Conservation (phyloP, 2,329 filamentous ascomycete species). For the Colletotrichum sp. region DNA sequence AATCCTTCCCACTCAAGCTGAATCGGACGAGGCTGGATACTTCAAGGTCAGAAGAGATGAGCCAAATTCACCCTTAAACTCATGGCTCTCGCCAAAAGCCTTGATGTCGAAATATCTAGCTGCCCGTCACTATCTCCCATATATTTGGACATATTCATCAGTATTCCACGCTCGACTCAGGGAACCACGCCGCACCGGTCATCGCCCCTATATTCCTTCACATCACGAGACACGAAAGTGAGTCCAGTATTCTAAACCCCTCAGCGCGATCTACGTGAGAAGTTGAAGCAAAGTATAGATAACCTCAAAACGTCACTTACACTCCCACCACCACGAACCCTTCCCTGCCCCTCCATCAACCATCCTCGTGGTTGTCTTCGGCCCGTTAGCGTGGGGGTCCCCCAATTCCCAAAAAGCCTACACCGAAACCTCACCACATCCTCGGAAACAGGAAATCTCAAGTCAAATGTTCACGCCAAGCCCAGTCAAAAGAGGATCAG, state of each 20-base stretch:
- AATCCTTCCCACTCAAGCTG: no score
- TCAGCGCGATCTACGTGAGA: background rate
- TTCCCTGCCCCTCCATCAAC: background rate
- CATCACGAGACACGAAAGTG: background rate
- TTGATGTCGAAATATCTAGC: accelerated
- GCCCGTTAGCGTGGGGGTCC: background rate
- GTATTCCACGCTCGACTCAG: accelerated
- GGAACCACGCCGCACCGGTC: no score
- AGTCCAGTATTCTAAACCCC: background rate
- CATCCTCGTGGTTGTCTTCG: background rate
- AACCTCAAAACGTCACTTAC: background rate
- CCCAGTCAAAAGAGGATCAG: background rate
- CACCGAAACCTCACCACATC: background rate
- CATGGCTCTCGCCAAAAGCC: background rate
- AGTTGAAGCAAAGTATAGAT: background rate
- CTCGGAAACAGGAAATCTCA: background rate
- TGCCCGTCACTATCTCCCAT: background rate
- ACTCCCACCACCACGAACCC: background rate
- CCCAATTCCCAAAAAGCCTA: background rate
- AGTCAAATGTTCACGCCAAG: background rate
- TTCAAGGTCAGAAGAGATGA: background rate
- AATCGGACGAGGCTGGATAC: no score
- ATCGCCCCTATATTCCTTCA: background rate
- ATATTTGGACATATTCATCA: background rate
- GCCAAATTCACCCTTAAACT: accelerated